Evolutionary conservation across 805 yeast genomes (phyloP), one percentile per base, ranked within the genome.

Genomic region (Teunomyces atbi): DNA sequence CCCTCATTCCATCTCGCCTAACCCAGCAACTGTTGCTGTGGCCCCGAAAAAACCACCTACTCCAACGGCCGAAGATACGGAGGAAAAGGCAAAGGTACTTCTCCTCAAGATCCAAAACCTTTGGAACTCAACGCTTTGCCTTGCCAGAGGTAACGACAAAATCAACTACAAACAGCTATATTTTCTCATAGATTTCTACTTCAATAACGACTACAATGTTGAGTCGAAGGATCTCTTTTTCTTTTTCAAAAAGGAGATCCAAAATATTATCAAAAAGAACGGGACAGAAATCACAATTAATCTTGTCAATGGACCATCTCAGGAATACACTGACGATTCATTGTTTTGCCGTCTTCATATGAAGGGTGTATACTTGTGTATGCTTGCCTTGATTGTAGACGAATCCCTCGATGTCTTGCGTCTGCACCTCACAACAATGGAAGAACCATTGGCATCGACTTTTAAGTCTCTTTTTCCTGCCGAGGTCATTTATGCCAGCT

Each of bases 141-240:
- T 60, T 19, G 36, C 51, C 6, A 48, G 57, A 29, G 62, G 60
- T 5, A 49, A 47, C 20, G 57, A 56, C 11, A 52, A 40, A 26
- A 40, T 69, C 40, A 57, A 53, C 38, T 51, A 52, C 44, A 39
- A 48, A 12, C 66, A 61, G 40, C 43, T 70, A 20, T 37, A 45
- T n/a, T 68, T 65, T 44, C 49, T 71, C 28, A 47, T 71, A n/a
- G 62, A 62, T 15, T 56, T 51, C 42, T 69, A 62, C 52, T 62
- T 66, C 51, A 51, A 55, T 42, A 50, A 51, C 20, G 41, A 47
- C 10, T 42, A 42, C 42, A 54, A 52, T 8, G 49, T 57, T 20
- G 64, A 65, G 33, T 56, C 65, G 6, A 51, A 59, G 19, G 50
- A 53, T 16, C 50, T 68, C 27, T 52, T 66, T 11, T 32, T 26